These are phyloP conservation scores for Ceratobasidium sp. DNA, from an alignment of 1,284 basidiomycete genomes.

Conservation along the genomic window DNA sequence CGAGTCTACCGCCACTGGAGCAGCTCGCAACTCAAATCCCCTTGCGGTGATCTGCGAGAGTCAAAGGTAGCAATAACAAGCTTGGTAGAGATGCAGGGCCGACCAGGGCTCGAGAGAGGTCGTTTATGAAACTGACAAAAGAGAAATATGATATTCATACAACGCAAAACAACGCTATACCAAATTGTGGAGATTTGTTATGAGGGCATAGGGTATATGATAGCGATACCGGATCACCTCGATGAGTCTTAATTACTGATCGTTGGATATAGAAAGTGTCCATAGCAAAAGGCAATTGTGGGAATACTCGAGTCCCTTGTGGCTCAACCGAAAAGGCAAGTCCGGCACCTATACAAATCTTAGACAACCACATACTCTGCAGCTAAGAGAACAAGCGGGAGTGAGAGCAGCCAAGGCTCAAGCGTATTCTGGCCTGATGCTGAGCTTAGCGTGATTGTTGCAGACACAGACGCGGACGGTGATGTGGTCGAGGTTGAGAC, in stretches of 20 bases:
- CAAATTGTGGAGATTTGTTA: neutral
- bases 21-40: constrained; percentile 22
- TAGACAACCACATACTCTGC: neutral
- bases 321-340: too few species aligned
- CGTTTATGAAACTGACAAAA: constrained; percentile 4
- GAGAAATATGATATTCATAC: neutral
- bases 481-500: too few species aligned
- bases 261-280: constrained; percentile 18
- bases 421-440: constrained; percentile 16
- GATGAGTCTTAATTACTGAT: constrained; percentile 17
- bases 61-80: neutral
- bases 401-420: neutral
- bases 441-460: neutral
- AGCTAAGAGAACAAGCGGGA: constrained; percentile 4
- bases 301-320: neutral
- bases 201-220: constrained; percentile 14
- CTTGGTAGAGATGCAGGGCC: neutral
- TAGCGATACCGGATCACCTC: constrained; percentile 27
- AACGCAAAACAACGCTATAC: too few species aligned
- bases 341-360: neutral
- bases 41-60: constrained; percentile 17
- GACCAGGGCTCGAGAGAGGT: neutral
- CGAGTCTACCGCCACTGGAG: constrained; percentile 2
- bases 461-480: neutral
- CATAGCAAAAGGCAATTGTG: constrained; percentile 25